These are phyloP conservation scores for Penicillium sp. DNA, from an alignment of 2,329 filamentous ascomycete genomes.

Conservation along the genomic window DNA sequence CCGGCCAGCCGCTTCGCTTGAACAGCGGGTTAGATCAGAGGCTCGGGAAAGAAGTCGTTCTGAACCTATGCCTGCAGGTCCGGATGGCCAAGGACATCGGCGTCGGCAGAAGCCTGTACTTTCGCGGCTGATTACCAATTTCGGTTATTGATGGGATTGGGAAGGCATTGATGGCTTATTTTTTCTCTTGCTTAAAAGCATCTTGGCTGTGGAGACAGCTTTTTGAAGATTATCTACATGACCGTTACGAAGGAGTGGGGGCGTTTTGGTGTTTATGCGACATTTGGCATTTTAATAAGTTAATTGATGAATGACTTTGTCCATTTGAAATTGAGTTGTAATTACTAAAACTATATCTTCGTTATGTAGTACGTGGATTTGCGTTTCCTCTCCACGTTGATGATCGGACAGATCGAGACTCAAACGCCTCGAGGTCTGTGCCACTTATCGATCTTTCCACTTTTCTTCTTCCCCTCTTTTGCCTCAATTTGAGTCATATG, in stretches of 20 bases:
- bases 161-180: not conserved
- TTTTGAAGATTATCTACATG: not conserved
- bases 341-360: too few species aligned
- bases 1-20: conserved; percentile 1
- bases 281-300: not conserved
- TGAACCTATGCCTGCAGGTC: conserved; percentile 17
- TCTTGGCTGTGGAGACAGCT: not conserved
- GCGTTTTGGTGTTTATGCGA: not conserved
- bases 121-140: conserved; percentile 37
- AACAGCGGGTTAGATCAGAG: conserved; percentile 5
- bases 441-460: conserved; percentile 5
- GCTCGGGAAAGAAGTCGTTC: conserved; percentile 22
- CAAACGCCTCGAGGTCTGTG: conserved; percentile 1
- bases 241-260: not conserved
- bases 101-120: conserved; percentile 35
- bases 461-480: conserved; percentile 1
- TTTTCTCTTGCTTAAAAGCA: not conserved
- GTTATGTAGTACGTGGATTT: not conserved
- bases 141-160: conserved; percentile 16
- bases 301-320: not conserved
- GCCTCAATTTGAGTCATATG: not conserved
- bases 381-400: not conserved
- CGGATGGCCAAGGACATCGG: conserved; percentile 9
- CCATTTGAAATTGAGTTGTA: not conserved
- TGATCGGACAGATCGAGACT: conserved; percentile 4